Percentiles rank a stretch among this genome's conserved stretches.
These are phyloP conservation scores for Boletus fagicola DNA, from an alignment of 768 basidiomycete species.

Conservation along the genomic window DNA sequence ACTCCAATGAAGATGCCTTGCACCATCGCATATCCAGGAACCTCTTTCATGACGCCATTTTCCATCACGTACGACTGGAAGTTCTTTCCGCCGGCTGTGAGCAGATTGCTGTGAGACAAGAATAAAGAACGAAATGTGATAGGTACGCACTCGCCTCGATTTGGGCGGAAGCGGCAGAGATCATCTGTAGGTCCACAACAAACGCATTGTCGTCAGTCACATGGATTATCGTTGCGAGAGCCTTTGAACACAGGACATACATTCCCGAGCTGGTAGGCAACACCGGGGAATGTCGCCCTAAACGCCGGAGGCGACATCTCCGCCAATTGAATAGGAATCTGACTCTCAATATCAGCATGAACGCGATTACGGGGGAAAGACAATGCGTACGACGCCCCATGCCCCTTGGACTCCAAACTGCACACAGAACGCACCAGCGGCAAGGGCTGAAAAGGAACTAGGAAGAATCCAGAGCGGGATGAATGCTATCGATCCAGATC, in stretches of 20 bases:
- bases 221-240: too few species aligned
- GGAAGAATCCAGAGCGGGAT: conserved; percentile 89
- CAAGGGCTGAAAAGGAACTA: conserved; percentile 57
- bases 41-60: conserved; percentile 40
- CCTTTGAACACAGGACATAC: conserved; percentile 19
- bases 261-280: conserved; percentile 83
- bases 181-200: conserved; percentile 39
- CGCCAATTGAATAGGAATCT: conserved; percentile 74
- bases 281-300: conserved; percentile 84
- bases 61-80: conserved; percentile 47
- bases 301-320: conserved; percentile 90
- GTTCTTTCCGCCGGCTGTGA: conserved; percentile 57
- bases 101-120: not conserved
- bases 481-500: conserved; percentile 35
- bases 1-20: conserved; percentile 87
- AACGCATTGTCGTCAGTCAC: not conserved
- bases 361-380: not conserved
- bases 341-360: not conserved
- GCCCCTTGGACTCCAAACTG: conserved; percentile 90
- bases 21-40: conserved; percentile 70
- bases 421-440: conserved; percentile 84
- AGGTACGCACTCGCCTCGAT: conserved; percentile 65
- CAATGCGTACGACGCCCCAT: conserved; percentile 72
- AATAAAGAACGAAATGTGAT: not conserved
- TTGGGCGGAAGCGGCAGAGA: conserved; percentile 72